Base-by-base conservation (phyloP, 176 grass and related monocot species). In the Cenchrus fungigraminus region DNA sequence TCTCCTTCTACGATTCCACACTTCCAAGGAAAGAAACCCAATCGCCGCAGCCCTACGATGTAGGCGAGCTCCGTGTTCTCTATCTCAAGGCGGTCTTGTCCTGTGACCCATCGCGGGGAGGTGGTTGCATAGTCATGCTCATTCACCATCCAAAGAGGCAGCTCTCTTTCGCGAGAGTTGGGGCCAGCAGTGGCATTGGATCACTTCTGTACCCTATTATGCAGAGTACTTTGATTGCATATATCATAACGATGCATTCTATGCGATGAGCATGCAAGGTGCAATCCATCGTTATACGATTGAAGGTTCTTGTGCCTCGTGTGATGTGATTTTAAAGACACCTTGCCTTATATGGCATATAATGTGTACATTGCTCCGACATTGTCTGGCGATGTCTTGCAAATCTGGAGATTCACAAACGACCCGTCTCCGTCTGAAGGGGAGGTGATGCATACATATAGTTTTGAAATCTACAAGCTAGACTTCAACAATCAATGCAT, bases 221-320 rank as follows among this genome's bases (percentile, higher is more conserved):
- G 44, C 44, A 45, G 44, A 11, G 17, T 78, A 62, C 42, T 45
- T 57, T 6, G 75, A 78, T 0, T 78, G 75, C 75, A 78, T 78
- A 8, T 62, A 61, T 5, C 56, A 78, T 0, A 20, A 79, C n/a
- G 13, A 12, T 9, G 58, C n/a, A 0, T 78, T 78, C 76, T 78
- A 78, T 40, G 37, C 37, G 37, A 40, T 40, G 37, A 40, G 37
- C 37, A 40, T 7, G 5, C 75, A 42, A 0, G 59, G 59, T 2
- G 43, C n/a, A 25, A 49, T 79, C 43, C 59, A 79, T 50, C 22
- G 59, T 13, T 64, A 79, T 3, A 50, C 46, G 15, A 54, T 80
- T 13, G 15, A 2, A 8, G 71, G 47, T 14, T 29, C 71, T 6
- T 53, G 12, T 31, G 47, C 71, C 12, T 73, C 46, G 2, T 71